phyloP scores from a whole-genome alignment of 225 moss, liverwort and hornwort species.

The Sphagnum contortum region DNA sequence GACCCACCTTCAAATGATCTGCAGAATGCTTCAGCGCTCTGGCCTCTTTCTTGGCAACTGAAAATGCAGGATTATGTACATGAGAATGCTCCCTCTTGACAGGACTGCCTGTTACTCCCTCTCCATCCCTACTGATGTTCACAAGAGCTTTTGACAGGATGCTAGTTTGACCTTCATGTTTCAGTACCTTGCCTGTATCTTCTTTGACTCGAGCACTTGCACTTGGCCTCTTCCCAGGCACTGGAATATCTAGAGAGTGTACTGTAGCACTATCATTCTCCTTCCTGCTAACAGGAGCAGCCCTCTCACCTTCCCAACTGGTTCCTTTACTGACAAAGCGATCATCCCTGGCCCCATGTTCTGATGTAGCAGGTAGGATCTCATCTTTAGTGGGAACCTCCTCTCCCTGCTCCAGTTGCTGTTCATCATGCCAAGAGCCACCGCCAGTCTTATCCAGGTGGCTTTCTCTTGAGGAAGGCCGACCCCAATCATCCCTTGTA shows the following conservation, averaged over 20 bases:
- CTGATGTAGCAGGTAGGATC: conserved; percentile 20
- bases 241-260: conserved; percentile 19
- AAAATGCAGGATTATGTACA: conserved; percentile 22
- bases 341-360: conserved; percentile 28
- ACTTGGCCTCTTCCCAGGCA: conserved; percentile 24
- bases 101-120: conserved; percentile 53
- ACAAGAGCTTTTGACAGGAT: conserved; percentile 18
- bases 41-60: conserved; percentile 42
- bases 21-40: conserved; percentile 73
- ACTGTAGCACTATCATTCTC: conserved; percentile 34
- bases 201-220: conserved; percentile 24
- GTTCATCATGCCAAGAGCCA: conserved; percentile 45
- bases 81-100: conserved; percentile 59
- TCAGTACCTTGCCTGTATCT: conserved; percentile 34
- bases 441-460: conserved; percentile 57
- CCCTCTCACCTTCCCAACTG: conserved; percentile 52
- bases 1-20: conserved; percentile 73
- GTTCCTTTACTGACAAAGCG: conserved; percentile 16
- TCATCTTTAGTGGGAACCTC: conserved; percentile 42
- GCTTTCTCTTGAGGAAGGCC: conserved; percentile 60
- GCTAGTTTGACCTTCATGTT: conserved; percentile 33
- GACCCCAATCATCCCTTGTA: conserved; percentile 57
- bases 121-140: conserved; percentile 17
- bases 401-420: conserved; percentile 42
- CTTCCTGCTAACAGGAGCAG: conserved; percentile 34